Conservation (phyloP, 1,284 basidiomycete species). For the Porogramme epimiltina region DNA sequence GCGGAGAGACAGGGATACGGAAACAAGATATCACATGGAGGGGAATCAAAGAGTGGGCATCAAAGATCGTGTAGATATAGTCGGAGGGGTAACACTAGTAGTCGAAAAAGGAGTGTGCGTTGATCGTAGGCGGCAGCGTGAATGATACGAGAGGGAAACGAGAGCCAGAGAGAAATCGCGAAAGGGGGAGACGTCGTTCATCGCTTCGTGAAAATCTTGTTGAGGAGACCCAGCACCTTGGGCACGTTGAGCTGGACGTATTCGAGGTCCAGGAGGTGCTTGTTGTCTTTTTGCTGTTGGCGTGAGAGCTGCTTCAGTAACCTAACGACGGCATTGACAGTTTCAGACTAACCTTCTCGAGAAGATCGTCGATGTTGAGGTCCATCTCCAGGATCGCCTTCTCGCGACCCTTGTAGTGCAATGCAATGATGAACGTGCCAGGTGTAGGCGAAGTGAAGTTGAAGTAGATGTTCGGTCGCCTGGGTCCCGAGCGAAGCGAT, state of each 20-base stretch:
- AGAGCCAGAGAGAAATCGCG: not conserved
- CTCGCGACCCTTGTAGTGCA: conserved; percentile 99
- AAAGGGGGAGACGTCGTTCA: conserved; percentile 37
- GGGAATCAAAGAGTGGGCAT: conserved; percentile 6
- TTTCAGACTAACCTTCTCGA: conserved; percentile 78
- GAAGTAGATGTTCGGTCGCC: conserved; percentile 97
- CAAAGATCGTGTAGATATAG: conserved; percentile 13
- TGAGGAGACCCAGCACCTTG: conserved; percentile 88
- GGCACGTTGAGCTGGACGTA: conserved; percentile 98
- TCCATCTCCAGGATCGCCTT: conserved; percentile 99
- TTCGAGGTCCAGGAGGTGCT: conserved; percentile 92
- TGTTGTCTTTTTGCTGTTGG: conserved; percentile 95
- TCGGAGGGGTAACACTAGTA: conserved; percentile 17
- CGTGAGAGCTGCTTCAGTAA: conserved; percentile 8
- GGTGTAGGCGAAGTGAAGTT: conserved; percentile 97
- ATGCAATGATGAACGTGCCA: conserved; percentile 97
- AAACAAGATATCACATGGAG: not conserved
- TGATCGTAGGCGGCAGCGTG: conserved; percentile 12
- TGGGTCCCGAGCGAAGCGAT: conserved; percentile 31
- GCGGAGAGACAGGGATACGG: not conserved
- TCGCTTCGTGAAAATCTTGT: conserved; percentile 89
- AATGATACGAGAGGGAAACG: not conserved
- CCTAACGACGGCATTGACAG: not conserved
- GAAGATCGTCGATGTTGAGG: conserved; percentile 96
- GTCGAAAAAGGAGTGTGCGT: conserved; percentile 16